A percentile compares a stretch with the other conserved stretches of the same genome.
These are phyloP conservation scores for Kockovaella imperatae DNA, from an alignment of 768 basidiomycete species.

Conservation along the genomic window DNA sequence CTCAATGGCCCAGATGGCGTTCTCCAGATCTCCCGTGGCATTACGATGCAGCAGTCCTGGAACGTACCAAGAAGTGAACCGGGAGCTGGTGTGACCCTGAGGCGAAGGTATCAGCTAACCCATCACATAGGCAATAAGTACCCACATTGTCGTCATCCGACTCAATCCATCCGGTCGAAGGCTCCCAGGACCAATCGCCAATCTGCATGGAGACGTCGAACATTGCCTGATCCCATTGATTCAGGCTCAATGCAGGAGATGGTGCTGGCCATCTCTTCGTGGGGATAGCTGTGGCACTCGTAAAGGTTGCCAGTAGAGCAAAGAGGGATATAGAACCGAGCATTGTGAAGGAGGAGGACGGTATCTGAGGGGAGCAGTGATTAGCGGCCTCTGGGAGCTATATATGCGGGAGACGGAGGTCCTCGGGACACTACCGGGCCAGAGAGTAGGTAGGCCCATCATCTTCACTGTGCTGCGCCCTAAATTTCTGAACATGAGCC, in stretches of 20 bases:
- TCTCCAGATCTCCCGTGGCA: conserved; percentile 2
- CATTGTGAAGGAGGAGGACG: not conserved
- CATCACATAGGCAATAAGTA: not conserved
- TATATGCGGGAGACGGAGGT: too few relatives aligned
- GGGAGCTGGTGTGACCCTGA: conserved; percentile 9
- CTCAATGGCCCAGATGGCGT: conserved; percentile 7
- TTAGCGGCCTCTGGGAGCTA: too few relatives aligned
- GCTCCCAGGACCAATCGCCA: conserved; percentile 8
- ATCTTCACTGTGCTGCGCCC: too few relatives aligned
- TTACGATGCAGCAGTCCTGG: conserved; percentile 6
- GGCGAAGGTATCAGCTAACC: not conserved
- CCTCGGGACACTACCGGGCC: too few relatives aligned
- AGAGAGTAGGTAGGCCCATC: too few relatives aligned
- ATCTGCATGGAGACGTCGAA: conserved; percentile 8
- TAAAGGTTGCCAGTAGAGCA: not conserved
- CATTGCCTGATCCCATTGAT: conserved; percentile 4
- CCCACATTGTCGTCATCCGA: conserved; percentile 4
- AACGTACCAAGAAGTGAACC: conserved; percentile 7
- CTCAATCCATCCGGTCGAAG: conserved; percentile 7
- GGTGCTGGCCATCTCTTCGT: conserved; percentile 2
- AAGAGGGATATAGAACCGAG: not conserved
- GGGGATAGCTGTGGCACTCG: not conserved
- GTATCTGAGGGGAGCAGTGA: not conserved
- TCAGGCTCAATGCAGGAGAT: not conserved
- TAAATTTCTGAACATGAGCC: too few relatives aligned